Base-by-base conservation (phyloP, 192 early-diverging fungal species). In the Coemansia sp. region DNA sequence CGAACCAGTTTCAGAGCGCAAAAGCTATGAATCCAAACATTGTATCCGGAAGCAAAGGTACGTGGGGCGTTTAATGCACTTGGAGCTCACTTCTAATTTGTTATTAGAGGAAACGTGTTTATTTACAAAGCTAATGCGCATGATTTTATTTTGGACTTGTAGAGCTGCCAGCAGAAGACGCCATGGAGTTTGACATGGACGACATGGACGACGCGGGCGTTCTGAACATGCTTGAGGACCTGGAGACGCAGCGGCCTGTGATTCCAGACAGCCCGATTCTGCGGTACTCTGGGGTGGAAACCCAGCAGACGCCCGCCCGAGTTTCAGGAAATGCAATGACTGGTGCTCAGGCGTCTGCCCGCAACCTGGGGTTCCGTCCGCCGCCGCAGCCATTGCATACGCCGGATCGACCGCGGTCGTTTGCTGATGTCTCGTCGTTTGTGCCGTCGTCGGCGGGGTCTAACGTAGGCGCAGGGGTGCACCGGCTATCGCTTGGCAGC, bases 131-230 rank as follows among this genome's bases (percentile, higher is more conserved):
- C 41, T n/a, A 45, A 45, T 45, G 41, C 1, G 41, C 16, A 45
- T 45, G n/a, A 45, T n/a, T n/a, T 45, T 45, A 16, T 45, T 14
- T 45, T 45, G 41, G 12, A n/a, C 16, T 45, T 45, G 41, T 45
- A 45, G 41, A 45, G 16, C 41, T n/a, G 41, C 41, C 26, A 24
- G 51, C 26, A 18, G 61, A 62, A 9, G 67, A 66, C 23, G 18
- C 37, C 11, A 60, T 56, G 14, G 76, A 79, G 10, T 79, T 79
- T 61, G 76, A 79, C 57, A 62, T 79, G 67, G 63, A 66, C 12
- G 70, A 54, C 24, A 43, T 78, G 38, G 71, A 70, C 18, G 76
- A 70, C 5, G 63, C 54, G 2, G 68, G 68, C 0, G 61, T 69
- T 12, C 19, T 79, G 60, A 67, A 63, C 29, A 57, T 66, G 61